A percentile compares a stretch with the other conserved stretches of the same genome.
phyloP scores from a whole-genome alignment of 2,329 filamentous ascomycete genomes.

The Simplicillium aogashimaense region DNA sequence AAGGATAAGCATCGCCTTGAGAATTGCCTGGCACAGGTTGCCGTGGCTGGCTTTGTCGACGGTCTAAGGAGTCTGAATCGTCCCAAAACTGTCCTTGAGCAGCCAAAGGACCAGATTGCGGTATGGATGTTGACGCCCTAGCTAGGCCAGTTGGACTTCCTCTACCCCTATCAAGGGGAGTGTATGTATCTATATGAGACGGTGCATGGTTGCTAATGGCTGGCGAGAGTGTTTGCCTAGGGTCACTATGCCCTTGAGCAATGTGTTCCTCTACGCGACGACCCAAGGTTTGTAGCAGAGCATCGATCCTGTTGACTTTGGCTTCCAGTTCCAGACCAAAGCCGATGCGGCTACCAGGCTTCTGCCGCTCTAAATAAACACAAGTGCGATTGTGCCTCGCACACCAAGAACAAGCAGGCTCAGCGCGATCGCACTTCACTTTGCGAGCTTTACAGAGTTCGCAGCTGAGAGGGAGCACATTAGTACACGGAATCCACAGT shows the following conservation, averaged over 20 bases:
- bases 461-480: slow-evolving; percentile 18
- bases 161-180: slow-evolving; percentile 11
- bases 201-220: slow-evolving; percentile 25
- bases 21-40: background rate
- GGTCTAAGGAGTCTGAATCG: slow-evolving; percentile 1
- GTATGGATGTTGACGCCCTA: background rate
- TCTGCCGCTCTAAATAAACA: slow-evolving; percentile 62
- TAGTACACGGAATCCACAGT: slow-evolving; percentile 1
- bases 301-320: slow-evolving; percentile 44
- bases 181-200: slow-evolving; percentile 15
- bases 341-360: slow-evolving; percentile 53
- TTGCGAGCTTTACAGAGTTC: slow-evolving; percentile 35
- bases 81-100: slow-evolving; percentile 3
- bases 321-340: slow-evolving; percentile 51
- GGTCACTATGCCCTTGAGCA: slow-evolving; percentile 18
- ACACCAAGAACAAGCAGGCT: slow-evolving; percentile 62
- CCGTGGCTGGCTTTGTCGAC: background rate
- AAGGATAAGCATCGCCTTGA: slow-evolving; percentile 1
- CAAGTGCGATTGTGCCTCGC: slow-evolving; percentile 55
- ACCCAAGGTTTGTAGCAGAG: slow-evolving; percentile 28
- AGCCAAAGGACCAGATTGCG: background rate
- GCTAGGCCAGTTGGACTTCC: slow-evolving; percentile 10
- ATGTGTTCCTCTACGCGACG: slow-evolving; percentile 32
- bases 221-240: slow-evolving; percentile 16
- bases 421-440: slow-evolving; percentile 40